phyloP scores from a whole-genome alignment of 129 eudicot genomes.

The Glebionis coronaria region DNA sequence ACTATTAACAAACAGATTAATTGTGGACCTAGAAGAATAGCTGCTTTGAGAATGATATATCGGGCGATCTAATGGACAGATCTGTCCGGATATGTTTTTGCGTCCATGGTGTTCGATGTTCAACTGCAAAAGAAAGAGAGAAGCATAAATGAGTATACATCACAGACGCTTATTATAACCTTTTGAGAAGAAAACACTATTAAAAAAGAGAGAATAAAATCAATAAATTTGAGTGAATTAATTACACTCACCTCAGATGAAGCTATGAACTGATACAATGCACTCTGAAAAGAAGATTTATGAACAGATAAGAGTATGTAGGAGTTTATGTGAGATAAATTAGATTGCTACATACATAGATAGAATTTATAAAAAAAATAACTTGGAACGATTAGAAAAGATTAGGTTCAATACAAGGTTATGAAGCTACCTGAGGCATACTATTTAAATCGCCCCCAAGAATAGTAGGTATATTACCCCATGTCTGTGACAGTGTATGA shows the following conservation, averaged over 20 bases:
- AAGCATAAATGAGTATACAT: not conserved
- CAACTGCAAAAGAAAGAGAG: conserved; percentile 46
- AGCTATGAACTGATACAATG: conserved; percentile 63
- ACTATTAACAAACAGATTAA: not conserved
- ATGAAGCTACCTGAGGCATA: conserved; percentile 56
- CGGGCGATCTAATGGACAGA: conserved; percentile 28
- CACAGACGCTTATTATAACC: not conserved
- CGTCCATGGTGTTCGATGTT: conserved; percentile 57
- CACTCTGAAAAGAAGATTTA: conserved; percentile 57
- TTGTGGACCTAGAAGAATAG: conserved; percentile 39
- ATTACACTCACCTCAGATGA: conserved; percentile 62
- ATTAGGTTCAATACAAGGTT: not conserved
- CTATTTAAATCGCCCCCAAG: conserved; percentile 81
- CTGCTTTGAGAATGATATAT: conserved; percentile 24
- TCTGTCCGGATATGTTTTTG: conserved; percentile 64
- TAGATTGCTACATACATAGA: not conserved
- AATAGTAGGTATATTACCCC: conserved; percentile 71
- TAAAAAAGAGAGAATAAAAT: not conserved
- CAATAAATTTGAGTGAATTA: not conserved
- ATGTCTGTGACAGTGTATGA: conserved; percentile 54
- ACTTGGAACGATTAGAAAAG: not conserved
- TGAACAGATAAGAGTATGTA: conserved; percentile 3
- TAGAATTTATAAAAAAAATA: not conserved
- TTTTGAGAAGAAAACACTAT: not conserved
- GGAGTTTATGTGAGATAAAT: conserved; percentile 12